phyloP scores from a whole-genome alignment of 345 rosid genomes.

The Pistacia atlantica region DNA sequence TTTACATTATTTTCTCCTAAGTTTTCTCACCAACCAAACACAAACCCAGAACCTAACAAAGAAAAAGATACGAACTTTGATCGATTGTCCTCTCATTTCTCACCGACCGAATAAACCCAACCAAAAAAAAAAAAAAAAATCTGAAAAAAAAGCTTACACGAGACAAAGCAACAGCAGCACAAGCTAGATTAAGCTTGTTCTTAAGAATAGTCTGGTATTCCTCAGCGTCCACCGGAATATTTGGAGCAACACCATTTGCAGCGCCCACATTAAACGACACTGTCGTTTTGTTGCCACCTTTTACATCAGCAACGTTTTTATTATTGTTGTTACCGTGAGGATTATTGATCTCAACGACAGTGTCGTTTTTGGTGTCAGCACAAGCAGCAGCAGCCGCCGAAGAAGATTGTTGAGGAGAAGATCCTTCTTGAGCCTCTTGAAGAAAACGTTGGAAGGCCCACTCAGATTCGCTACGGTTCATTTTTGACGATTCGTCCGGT shows the following conservation, averaged over 20 bases:
- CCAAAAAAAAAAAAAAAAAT: neutral
- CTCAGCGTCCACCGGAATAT: slow-evolving; percentile 39
- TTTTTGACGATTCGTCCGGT: slow-evolving; percentile 17
- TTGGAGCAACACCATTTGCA: slow-evolving; percentile 4
- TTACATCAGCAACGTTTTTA: neutral
- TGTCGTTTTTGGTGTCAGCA: slow-evolving; percentile 24
- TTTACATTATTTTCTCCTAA: neutral
- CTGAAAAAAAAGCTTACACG: slow-evolving; percentile 37
- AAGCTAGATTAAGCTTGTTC: slow-evolving; percentile 60
- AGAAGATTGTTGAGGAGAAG: slow-evolving; percentile 15
- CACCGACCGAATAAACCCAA: slow-evolving; percentile 4
- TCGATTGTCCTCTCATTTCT: neutral
- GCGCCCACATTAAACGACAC: slow-evolving; percentile 4
- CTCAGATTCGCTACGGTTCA: slow-evolving; percentile 71
- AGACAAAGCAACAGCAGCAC: slow-evolving; percentile 69
- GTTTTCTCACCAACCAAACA: slow-evolving; percentile 12
- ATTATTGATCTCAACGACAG: slow-evolving; percentile 37
- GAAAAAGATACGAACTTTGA: neutral
- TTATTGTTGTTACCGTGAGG: neutral
- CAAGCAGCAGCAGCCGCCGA: slow-evolving; percentile 15
- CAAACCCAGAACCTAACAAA: neutral
- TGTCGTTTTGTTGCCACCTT: neutral
- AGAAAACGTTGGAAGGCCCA: slow-evolving; percentile 81
- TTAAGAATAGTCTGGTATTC: slow-evolving; percentile 61
- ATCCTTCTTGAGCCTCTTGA: slow-evolving; percentile 39